phyloP scores from a whole-genome alignment of 352 stramenopile species.

The Phytophthora sansomeana region DNA sequence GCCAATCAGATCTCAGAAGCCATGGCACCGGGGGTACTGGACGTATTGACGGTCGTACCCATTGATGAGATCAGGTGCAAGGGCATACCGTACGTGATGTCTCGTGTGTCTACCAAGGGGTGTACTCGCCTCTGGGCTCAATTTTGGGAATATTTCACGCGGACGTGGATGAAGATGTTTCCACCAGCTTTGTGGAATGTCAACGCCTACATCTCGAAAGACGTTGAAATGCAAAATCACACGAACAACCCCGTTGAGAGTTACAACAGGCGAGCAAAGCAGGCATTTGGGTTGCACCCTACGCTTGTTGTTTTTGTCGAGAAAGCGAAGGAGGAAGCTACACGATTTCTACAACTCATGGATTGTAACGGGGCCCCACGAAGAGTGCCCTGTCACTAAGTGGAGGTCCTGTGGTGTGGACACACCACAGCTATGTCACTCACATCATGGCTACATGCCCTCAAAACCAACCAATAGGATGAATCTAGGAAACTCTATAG shows the following conservation, averaged over 20 bases:
- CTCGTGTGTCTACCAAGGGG: not conserved
- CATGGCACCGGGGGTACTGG: conserved; percentile 3
- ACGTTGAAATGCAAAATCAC: conserved; percentile 4
- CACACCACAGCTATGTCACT: no score
- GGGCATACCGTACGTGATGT: conserved; percentile 12
- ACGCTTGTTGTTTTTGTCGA: conserved; percentile 2
- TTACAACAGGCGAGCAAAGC: conserved; percentile 8
- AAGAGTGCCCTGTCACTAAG: no score
- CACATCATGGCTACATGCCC: no score
- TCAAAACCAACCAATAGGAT: no score
- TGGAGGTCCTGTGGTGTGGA: no score
- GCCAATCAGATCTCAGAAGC: conserved; percentile 8
- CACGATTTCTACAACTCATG: not conserved
- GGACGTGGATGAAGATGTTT: conserved; percentile 11
- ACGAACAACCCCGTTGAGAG: conserved; percentile 19
- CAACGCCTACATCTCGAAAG: conserved; percentile 1
- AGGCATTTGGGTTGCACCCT: not conserved
- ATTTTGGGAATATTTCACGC: conserved; percentile 9
- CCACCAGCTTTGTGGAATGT: not conserved
- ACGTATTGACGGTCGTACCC: conserved; percentile 15
- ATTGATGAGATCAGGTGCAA: conserved; percentile 11
- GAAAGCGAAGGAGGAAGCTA: not conserved
- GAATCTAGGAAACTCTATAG: no score
- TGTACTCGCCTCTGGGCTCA: not conserved
- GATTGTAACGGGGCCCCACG: no score